phyloP scores from a whole-genome alignment of 2,329 filamentous ascomycete species.

The Shiraia sp. region DNA sequence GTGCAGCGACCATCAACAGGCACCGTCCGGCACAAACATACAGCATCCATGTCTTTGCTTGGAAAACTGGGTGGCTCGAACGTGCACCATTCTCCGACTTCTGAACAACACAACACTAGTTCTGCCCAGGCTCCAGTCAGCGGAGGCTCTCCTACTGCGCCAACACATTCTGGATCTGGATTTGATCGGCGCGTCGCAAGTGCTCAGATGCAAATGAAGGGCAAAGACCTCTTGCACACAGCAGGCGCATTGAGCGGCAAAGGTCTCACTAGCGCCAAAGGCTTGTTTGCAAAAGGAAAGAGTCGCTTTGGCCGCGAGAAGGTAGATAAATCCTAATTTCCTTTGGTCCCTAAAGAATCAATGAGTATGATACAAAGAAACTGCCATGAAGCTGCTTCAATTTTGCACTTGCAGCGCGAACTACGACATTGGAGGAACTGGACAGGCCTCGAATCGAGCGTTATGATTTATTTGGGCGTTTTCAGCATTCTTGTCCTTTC shows the following conservation, averaged over 20 bases:
- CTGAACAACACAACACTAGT: constrained; percentile 26
- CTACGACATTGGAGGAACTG: constrained; percentile 11
- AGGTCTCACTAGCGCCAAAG: constrained; percentile 81
- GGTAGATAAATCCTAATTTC: constrained; percentile 75
- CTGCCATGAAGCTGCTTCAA: constrained; percentile 5
- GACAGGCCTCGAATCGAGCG: constrained; percentile 18
- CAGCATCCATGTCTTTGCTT: constrained; percentile 42
- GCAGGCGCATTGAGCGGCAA: constrained; percentile 73
- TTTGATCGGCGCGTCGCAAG: constrained; percentile 27
- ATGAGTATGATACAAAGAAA: constrained; percentile 13
- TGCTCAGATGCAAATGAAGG: constrained; percentile 69
- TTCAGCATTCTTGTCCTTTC: constrained; percentile 20
- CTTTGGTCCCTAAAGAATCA: constrained; percentile 25
- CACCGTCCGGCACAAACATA: constrained; percentile 39
- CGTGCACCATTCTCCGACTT: constrained; percentile 13
- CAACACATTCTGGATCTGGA: constrained; percentile 20
- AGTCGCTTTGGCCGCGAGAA: constrained; percentile 80
- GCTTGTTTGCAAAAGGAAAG: constrained; percentile 86
- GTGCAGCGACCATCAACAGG: constrained; percentile 32
- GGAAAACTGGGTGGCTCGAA: constrained; percentile 37
- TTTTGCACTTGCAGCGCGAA: constrained; percentile 15
- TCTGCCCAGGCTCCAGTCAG: constrained; percentile 33
- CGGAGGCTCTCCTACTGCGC: constrained; percentile 24
- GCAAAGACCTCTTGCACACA: constrained; percentile 85
- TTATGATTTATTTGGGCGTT: constrained; percentile 23